phyloP scores from a whole-genome alignment of 2,329 filamentous ascomycete genomes.

The Rutstroemia sp. region DNA sequence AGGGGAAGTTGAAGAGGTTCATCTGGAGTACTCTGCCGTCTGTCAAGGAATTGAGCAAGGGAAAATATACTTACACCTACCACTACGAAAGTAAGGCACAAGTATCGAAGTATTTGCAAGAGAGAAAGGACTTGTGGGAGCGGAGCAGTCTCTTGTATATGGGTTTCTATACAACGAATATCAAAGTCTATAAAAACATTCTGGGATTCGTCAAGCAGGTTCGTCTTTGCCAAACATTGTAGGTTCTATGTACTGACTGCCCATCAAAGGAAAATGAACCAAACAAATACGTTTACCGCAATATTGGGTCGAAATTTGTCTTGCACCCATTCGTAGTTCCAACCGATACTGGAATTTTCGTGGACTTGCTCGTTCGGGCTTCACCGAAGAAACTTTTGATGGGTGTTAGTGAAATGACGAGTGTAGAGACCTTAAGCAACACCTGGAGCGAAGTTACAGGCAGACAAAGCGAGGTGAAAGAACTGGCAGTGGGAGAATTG shows the following conservation, averaged over 20 bases:
- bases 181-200: background rate
- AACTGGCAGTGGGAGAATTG: conserved; percentile 13
- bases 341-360: conserved; percentile 28
- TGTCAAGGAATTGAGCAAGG: conserved; percentile 29
- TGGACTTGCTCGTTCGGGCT: conserved; percentile 19
- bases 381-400: conserved; percentile 19
- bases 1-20: conserved; percentile 16
- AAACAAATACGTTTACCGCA: conserved; percentile 11
- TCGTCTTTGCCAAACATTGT: conserved; percentile 4
- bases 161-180: conserved; percentile 31
- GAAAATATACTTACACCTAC: conserved; percentile 32
- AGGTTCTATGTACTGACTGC: background rate
- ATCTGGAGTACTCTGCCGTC: conserved; percentile 20
- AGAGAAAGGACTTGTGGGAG: conserved; percentile 23
- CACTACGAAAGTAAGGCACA: conserved; percentile 34
- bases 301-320: conserved; percentile 10
- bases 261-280: background rate
- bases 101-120: conserved; percentile 23
- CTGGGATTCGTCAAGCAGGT: background rate
- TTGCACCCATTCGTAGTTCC: conserved; percentile 25
- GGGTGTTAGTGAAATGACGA: conserved; percentile 15
- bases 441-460: conserved; percentile 18
- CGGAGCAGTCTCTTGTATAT: conserved; percentile 31
- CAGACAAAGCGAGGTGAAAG: conserved; percentile 7
- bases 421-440: conserved; percentile 13